Evolutionary conservation across 2,329 filamentous ascomycete species (phyloP).

Genomic region (Xylaria sp.): DNA sequence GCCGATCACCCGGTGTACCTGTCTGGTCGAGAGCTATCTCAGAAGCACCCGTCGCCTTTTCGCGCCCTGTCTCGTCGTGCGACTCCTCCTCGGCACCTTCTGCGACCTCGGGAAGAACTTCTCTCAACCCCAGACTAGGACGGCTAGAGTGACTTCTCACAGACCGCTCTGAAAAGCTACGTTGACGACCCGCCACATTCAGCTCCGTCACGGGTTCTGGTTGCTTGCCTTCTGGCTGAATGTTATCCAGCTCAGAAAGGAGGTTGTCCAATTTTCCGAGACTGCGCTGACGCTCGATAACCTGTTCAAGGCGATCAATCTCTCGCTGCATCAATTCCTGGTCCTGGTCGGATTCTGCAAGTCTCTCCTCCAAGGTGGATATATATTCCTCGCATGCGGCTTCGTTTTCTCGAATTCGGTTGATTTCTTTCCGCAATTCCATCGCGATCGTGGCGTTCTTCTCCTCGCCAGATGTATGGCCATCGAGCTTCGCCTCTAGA

Average conservation of each 20-base stretch:
- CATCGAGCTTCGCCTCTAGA: slow-evolving; percentile 86
- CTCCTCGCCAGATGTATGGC: slow-evolving; percentile 88
- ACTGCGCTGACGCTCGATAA: slow-evolving; percentile 92
- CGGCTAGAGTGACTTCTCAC: slow-evolving; percentile 58
- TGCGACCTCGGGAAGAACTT: slow-evolving; percentile 57
- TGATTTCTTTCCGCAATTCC: slow-evolving; percentile 89
- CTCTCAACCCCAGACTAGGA: slow-evolving; percentile 54
- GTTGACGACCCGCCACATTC: slow-evolving; percentile 46
- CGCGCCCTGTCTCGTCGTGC: slow-evolving; percentile 21
- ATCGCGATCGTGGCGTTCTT: slow-evolving; percentile 84
- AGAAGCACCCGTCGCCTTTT: slow-evolving; percentile 7
- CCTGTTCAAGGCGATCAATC: slow-evolving; percentile 89
- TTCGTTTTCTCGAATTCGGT: slow-evolving; percentile 86
- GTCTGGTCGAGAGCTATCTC: slow-evolving; percentile 17
- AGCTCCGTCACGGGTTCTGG: slow-evolving; percentile 39
- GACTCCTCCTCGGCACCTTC: slow-evolving; percentile 43
- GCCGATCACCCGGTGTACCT: slow-evolving; percentile 7
- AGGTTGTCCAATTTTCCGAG: slow-evolving; percentile 93
- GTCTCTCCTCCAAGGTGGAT: slow-evolving; percentile 89
- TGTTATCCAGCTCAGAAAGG: slow-evolving; percentile 83
- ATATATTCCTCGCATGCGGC: slow-evolving; percentile 94
- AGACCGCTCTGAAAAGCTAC: slow-evolving; percentile 54
- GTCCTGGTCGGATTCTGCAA: slow-evolving; percentile 95
- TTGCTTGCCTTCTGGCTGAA: slow-evolving; percentile 63
- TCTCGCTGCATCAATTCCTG: slow-evolving; percentile 96